These are phyloP conservation scores for Gyrodon lividus DNA, from an alignment of 768 basidiomycete genomes.

Conservation along the genomic window DNA sequence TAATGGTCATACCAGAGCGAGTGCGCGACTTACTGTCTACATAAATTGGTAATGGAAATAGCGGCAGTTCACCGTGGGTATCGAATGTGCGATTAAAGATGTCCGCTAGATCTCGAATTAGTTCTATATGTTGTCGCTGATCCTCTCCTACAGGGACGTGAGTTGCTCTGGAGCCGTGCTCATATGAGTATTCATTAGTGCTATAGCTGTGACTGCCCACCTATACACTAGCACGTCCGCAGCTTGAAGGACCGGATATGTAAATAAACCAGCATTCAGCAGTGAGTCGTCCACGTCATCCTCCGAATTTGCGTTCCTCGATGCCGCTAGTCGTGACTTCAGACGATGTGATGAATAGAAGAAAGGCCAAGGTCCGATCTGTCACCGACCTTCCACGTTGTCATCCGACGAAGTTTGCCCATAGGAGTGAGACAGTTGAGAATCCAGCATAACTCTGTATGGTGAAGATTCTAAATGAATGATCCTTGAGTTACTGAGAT, in stretches of 20 bases:
- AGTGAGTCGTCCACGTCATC: conserved; percentile 79
- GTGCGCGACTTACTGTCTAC: conserved; percentile 61
- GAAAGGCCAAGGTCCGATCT: not conserved
- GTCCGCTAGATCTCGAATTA: conserved; percentile 80
- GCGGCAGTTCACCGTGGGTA: conserved; percentile 33
- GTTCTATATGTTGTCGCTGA: conserved; percentile 91
- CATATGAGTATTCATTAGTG: not conserved
- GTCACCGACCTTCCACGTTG: conserved; percentile 84
- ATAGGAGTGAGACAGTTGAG: conserved; percentile 82
- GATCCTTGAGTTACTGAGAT: not conserved
- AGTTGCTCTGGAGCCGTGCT: conserved; percentile 56
- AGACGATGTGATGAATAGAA: conserved; percentile 1
- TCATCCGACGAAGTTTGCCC: conserved; percentile 86
- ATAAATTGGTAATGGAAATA: conserved; percentile 74
- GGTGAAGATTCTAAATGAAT: conserved; percentile 76
- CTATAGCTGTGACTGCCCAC: conserved; percentile 38
- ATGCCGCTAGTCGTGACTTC: conserved; percentile 73
- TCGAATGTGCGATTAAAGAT: conserved; percentile 74
- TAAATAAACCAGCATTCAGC: conserved; percentile 83
- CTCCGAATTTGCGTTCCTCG: conserved; percentile 71
- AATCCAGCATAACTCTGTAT: conserved; percentile 89
- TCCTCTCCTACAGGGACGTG: conserved; percentile 97
- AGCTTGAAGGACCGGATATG: conserved; percentile 91
- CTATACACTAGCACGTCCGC: conserved; percentile 88
- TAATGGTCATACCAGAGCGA: not conserved